Conservation (phyloP, 257 asterid species). For the Coffea eugenioides region DNA sequence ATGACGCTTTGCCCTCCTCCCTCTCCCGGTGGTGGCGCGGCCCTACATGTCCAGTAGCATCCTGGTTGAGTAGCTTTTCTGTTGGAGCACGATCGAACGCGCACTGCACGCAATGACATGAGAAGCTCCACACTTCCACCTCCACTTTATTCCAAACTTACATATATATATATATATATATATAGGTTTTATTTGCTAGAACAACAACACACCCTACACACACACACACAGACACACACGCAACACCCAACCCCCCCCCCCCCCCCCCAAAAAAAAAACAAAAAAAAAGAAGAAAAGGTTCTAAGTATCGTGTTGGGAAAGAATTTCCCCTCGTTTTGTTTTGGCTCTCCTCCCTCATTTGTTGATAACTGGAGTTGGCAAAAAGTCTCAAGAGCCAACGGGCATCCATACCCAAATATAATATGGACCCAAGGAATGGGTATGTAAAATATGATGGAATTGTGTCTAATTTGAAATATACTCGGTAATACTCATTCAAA, state of each 20-base stretch:
- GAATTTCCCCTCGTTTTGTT: not conserved
- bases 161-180: not conserved
- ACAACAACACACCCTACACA: no score
- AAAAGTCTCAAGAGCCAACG: no score
- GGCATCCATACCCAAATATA: no score
- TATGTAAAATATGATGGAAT: no score
- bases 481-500: no score
- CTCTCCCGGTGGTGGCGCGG: slow-evolving; percentile 1
- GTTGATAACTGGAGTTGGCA: not conserved
- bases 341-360: not conserved
- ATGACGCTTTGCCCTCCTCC: not conserved
- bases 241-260: no score
- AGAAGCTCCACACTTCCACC: not conserved
- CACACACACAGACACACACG: no score
- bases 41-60: not conserved
- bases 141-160: slow-evolving; percentile 13
- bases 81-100: not conserved
- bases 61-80: not conserved
- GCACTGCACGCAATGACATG: not conserved
- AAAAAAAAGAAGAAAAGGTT: no score
- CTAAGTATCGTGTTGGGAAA: not conserved
- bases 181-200: no score
- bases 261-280: no score
- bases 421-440: no score
- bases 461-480: no score